Evolutionary conservation across 768 basidiomycete species (phyloP).

Genomic region (Suillus spraguei): DNA sequence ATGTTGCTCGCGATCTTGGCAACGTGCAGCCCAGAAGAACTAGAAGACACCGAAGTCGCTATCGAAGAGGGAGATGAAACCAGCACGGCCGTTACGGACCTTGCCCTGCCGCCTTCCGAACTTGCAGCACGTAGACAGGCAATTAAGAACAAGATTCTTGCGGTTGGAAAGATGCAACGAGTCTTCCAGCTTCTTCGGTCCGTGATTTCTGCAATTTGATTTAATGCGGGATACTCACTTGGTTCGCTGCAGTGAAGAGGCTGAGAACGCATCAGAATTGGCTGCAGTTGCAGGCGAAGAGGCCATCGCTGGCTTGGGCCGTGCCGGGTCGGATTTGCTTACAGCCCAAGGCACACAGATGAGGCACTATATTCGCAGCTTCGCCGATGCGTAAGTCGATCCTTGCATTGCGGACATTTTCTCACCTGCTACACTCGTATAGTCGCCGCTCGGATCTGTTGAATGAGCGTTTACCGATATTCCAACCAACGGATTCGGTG

Average conservation of each 20-base stretch:
- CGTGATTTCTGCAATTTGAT: slow-evolving; percentile 27
- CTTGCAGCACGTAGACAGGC: slow-evolving; percentile 60
- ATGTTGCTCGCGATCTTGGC: slow-evolving; percentile 95
- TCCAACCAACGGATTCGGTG: slow-evolving; percentile 37
- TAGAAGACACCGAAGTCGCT: slow-evolving; percentile 57
- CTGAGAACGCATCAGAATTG: slow-evolving; percentile 78
- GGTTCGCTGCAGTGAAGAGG: slow-evolving; percentile 59
- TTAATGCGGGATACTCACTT: slow-evolving; percentile 2
- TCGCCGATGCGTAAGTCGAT: slow-evolving; percentile 69
- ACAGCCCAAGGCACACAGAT: slow-evolving; percentile 63
- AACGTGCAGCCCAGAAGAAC: slow-evolving; percentile 92
- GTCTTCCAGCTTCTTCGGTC: slow-evolving; percentile 90
- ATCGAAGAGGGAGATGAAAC: slow-evolving; percentile 44
- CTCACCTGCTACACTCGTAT: slow-evolving; percentile 8
- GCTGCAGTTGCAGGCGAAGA: slow-evolving; percentile 37
- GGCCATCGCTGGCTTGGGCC: slow-evolving; percentile 26
- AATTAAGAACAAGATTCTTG: slow-evolving; percentile 94
- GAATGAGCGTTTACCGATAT: slow-evolving; percentile 75
- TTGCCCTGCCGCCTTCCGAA: slow-evolving; percentile 42
- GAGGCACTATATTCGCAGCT: slow-evolving; percentile 63
- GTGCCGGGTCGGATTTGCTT: slow-evolving; percentile 55
- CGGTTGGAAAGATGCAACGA: slow-evolving; percentile 88
- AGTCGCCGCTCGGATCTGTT: slow-evolving; percentile 73
- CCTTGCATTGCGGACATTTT: neutral
- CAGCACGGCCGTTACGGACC: slow-evolving; percentile 27